Evolutionary conservation across 2,329 filamentous ascomycete species (phyloP), one percentile per base, ranked within the genome.

Genomic region (Botrytis aclada): DNA sequence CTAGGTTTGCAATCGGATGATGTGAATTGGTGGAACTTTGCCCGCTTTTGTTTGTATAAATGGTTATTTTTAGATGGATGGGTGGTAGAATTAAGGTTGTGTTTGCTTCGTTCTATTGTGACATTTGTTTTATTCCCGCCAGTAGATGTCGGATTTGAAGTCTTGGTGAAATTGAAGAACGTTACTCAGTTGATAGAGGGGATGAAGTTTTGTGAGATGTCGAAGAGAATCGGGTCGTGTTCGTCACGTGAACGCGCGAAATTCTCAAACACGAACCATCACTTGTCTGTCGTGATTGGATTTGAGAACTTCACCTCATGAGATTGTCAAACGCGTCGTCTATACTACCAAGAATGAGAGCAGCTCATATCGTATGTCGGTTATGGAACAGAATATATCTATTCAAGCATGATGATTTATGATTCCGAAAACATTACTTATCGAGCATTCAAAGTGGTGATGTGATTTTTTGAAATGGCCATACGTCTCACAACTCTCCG

Each of bases 1-100:
- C 37, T 56, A 25, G 47, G 37, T 41, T 29, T 37, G 43, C 18
- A n/a, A 3, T 51, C 16, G 25, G 10, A 41, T 10, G 22, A 16
- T 43, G 51, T n/a, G 25, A 64, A 64, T 66, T 54, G 37, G 63
- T 65, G 69, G 45, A 71, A 51, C 60, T 66, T 43, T 41, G 45
- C 22, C 29, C 51, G n/a, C n/a, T 56, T 56, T 29, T 18, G n/a
- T 56, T 29, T 29, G 51, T 29, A 18, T 16, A 58, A 22, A 41
- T 39, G 51, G n/a, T 41, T 62, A 62, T 62, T 41, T 60, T 41
- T 9, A 8, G 60, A 34, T 34, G 10, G 20, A 14, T 34, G 25
- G 20, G n/a, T 45, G 16, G 29, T 25, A 65, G 34, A 41, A 32
- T 25, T 25, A 67, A 67, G 16, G 34, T 56, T 41, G 64, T 56